A percentile compares a stretch with the other conserved stretches of the same genome.
Evolutionary conservation across 2,329 filamentous ascomycete genomes (phyloP).

Genomic region (Cordyceps militaris): DNA sequence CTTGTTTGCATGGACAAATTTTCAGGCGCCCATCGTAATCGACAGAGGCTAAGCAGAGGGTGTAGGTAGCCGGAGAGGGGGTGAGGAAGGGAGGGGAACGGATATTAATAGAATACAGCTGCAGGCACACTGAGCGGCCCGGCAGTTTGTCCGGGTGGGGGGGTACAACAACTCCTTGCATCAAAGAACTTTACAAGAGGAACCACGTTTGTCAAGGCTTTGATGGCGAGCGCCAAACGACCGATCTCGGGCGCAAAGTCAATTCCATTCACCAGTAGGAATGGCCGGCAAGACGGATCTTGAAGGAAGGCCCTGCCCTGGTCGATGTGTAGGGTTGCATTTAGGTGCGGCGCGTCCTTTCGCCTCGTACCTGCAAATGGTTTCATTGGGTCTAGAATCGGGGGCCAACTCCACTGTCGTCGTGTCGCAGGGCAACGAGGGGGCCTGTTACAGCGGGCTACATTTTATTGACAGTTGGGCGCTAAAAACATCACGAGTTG

Average conservation of each 20-base stretch:
- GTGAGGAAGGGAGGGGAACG: neutral
- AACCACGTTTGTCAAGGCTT: neutral
- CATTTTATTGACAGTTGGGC: neutral
- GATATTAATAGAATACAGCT: neutral
- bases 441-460: neutral
- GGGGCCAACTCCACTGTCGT: neutral
- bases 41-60: neutral
- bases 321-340: neutral
- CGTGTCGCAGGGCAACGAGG: neutral
- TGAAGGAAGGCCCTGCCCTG: too few relatives aligned
- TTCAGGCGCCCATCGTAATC: neutral
- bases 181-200: too few relatives aligned
- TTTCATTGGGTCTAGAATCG: neutral
- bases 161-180: neutral
- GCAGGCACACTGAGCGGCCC: neutral
- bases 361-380: neutral
- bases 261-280: too few relatives aligned
- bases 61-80: neutral
- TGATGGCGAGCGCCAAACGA: too few relatives aligned
- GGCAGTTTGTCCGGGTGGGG: neutral
- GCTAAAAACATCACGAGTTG: neutral
- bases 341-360: too few relatives aligned
- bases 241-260: too few relatives aligned
- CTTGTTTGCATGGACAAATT: too few relatives aligned
- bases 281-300: too few relatives aligned